Evolutionary conservation across 495 filamentous ascomycete species (phyloP).

Genomic region (Letharia columbiana): DNA sequence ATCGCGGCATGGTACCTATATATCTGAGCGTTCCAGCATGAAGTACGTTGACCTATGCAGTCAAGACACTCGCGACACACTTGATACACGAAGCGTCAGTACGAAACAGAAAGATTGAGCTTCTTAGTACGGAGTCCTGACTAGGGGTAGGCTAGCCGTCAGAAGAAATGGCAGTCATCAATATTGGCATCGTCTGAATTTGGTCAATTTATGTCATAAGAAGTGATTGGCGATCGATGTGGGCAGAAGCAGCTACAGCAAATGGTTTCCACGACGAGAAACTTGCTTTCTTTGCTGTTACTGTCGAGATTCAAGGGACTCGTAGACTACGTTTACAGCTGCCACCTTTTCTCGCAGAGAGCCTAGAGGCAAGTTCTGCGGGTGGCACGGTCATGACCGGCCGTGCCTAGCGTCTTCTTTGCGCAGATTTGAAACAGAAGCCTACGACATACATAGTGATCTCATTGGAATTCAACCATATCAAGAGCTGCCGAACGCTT

Average conservation of each 20-base stretch:
- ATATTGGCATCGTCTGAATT: background rate
- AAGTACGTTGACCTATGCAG: background rate
- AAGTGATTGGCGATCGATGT: background rate
- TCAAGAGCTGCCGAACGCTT: background rate
- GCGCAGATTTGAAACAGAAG: background rate
- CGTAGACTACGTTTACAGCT: too few relatives aligned
- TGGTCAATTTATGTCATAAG: background rate
- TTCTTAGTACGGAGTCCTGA: background rate
- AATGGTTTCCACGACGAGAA: background rate
- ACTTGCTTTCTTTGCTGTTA: background rate
- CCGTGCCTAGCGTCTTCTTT: background rate
- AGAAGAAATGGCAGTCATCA: background rate
- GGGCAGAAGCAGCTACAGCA: background rate
- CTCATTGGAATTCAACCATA: background rate
- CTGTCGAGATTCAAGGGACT: too few relatives aligned
- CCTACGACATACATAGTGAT: background rate
- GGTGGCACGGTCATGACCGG: background rate
- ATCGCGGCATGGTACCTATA: background rate
- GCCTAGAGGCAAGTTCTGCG: too few relatives aligned
- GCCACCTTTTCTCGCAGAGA: too few relatives aligned
- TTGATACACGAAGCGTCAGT: background rate
- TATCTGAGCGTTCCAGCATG: background rate
- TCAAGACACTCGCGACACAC: background rate
- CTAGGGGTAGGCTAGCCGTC: background rate
- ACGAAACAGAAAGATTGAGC: background rate